Percentiles rank a stretch among this genome's conserved stretches.
Conservation (phyloP, 2,329 filamentous ascomycete species). For the Ascochyta koolunga region DNA sequence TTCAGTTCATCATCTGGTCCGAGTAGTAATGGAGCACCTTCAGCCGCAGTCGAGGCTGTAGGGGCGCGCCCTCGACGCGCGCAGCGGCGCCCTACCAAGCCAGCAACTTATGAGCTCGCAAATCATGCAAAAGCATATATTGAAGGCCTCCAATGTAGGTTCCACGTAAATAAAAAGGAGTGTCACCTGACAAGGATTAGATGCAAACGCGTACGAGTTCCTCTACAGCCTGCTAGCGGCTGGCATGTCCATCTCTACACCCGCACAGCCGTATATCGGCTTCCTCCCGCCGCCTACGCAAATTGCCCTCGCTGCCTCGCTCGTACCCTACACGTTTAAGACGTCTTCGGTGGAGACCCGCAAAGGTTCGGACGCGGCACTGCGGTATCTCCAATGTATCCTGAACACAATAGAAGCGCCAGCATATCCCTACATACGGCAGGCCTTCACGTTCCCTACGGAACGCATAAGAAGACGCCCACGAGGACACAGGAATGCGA, state of each 20-base stretch:
- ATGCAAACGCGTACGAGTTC: slow-evolving; percentile 42
- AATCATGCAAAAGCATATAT: slow-evolving; percentile 48
- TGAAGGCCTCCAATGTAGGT: slow-evolving; percentile 41
- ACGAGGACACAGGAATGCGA: slow-evolving; percentile 23
- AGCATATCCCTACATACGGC: slow-evolving; percentile 67
- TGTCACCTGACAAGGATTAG: slow-evolving; percentile 22
- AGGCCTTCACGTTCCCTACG: slow-evolving; percentile 71
- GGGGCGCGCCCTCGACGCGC: slow-evolving; percentile 32
- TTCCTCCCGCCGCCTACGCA: slow-evolving; percentile 73
- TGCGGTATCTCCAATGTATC: slow-evolving; percentile 73
- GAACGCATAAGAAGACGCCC: slow-evolving; percentile 33
- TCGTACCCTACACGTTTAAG: slow-evolving; percentile 83
- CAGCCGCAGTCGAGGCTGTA: slow-evolving; percentile 30
- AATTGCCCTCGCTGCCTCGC: slow-evolving; percentile 76
- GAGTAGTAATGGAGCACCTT: not conserved
- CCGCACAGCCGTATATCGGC: slow-evolving; percentile 52
- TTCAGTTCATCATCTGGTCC: not conserved
- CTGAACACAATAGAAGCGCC: slow-evolving; percentile 70
- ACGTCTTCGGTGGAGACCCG: slow-evolving; percentile 65
- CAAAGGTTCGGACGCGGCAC: slow-evolving; percentile 68
- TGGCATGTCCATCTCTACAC: slow-evolving; percentile 40
- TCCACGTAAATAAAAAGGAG: not conserved
- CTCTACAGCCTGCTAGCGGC: slow-evolving; percentile 43
- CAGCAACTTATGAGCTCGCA: slow-evolving; percentile 42
- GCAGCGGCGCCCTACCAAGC: slow-evolving; percentile 39